Base-by-base conservation (phyloP, 148 eudicot species). In the Chenopodium suecicum region DNA sequence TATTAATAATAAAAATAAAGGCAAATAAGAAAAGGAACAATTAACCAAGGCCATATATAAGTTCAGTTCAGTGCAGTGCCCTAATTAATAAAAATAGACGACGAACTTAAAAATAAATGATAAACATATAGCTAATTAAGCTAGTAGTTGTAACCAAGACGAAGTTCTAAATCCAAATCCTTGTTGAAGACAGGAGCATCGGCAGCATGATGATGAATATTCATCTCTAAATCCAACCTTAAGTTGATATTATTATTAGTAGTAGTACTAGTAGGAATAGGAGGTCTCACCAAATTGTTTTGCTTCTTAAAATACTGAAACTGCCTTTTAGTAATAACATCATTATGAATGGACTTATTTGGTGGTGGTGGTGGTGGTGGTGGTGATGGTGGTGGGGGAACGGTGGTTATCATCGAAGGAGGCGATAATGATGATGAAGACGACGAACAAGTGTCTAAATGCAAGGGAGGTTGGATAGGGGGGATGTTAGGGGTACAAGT, bases 161-260 rank as follows among this genome's bases (percentile, higher is more conserved):
- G 88, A 86, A 93, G 97, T 79, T 93, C 97, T 89, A 93, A 90
- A 77, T 92, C 97, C 81, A 92, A 73, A 56, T 87, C 94, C n/a
- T 89, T 83, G 80, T 85, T 80, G 22, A 79, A 12, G 12, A 56
- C 76, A 29, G 77, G 9, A 62, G 14, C 63, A 58, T 4, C 85
- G 67, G 62, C 86, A 63, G 70, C 70, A 75, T 4, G 5, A 4
- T 6, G 44, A 41, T 78, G 64, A 52, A 89, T 20, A 16, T 92
- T 90, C 73, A 91, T 88, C 88, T 90, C 94, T 88, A 91, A 82
- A 64, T 90, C 91, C 82, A 89, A 77, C 71, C 79, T 80, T 47
- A 31, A 31, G 32, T 31, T 31, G 32, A 31, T 31, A 2, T 31
- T 31, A 1, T 31, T 48, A 11, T 12, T 0, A 47, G 10, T 47